phyloP scores from a whole-genome alignment of 202 grass and related monocot species.

The Sporobolus alterniflorus region DNA sequence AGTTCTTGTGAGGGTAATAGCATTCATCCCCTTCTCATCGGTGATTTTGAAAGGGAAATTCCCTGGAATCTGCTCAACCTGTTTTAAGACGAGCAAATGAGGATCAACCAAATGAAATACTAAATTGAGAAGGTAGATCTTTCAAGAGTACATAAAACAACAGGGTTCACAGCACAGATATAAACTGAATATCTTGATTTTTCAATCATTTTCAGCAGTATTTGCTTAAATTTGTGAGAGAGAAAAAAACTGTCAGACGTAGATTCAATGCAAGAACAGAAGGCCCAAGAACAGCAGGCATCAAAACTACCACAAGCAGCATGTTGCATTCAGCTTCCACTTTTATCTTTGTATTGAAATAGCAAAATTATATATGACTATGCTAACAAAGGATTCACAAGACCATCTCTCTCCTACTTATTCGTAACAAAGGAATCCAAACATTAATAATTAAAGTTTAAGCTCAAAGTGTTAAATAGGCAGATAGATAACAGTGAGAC shows the following conservation, averaged over 20 bases:
- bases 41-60: constrained; percentile 78
- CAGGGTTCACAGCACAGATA: background rate
- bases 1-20: constrained; percentile 57
- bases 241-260: background rate
- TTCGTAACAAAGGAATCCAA: background rate
- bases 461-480: background rate
- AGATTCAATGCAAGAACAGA: background rate
- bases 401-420: background rate
- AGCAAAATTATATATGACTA: background rate
- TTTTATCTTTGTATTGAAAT: background rate
- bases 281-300: background rate
- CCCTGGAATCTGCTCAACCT: constrained; percentile 75
- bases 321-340: background rate
- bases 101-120: background rate
- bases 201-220: background rate
- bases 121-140: background rate
- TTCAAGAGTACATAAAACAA: background rate
- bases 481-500: background rate
- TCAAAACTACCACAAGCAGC: background rate
- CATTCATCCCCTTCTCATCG: constrained; percentile 58
- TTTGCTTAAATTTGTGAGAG: background rate
- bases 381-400: background rate
- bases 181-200: background rate
- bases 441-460: background rate
- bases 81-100: constrained; percentile 25